Conservation (phyloP, 2,329 filamentous ascomycete genomes). For the Verticillium nonalfalfae region DNA sequence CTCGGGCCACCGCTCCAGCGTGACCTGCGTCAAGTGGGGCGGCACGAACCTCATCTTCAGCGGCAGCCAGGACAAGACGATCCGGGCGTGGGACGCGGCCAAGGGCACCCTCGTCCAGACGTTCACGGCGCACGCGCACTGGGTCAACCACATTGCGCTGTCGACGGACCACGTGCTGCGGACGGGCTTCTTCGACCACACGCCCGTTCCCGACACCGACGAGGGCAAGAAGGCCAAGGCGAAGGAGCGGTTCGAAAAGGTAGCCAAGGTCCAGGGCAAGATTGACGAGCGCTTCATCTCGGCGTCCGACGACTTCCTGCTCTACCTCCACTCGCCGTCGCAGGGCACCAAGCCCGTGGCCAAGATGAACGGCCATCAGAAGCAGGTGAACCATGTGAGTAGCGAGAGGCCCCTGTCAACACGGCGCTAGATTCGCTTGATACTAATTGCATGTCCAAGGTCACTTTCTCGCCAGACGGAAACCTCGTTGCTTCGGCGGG, state of each 20-base stretch:
- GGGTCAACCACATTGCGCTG: slow-evolving; percentile 91
- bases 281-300: slow-evolving; percentile 82
- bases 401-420: neutral
- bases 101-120: slow-evolving; percentile 77
- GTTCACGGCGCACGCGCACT: slow-evolving; percentile 78
- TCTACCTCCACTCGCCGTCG: slow-evolving; percentile 89
- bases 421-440: no score
- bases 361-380: slow-evolving; percentile 89
- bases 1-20: slow-evolving; percentile 80
- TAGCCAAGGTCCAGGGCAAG: slow-evolving; percentile 68
- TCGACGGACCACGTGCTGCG: slow-evolving; percentile 87
- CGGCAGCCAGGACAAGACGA: slow-evolving; percentile 82
- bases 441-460: neutral
- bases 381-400: slow-evolving; percentile 79
- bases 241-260: slow-evolving; percentile 77
- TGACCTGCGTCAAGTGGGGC: slow-evolving; percentile 92
- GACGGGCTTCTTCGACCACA: slow-evolving; percentile 83
- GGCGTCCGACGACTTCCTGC: slow-evolving; percentile 91
- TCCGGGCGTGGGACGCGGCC: slow-evolving; percentile 82
- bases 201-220: slow-evolving; percentile 57
- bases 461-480: slow-evolving; percentile 89
- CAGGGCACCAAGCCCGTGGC: slow-evolving; percentile 75
- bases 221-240: slow-evolving; percentile 71
- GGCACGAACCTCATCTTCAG: slow-evolving; percentile 82
- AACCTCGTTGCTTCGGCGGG: slow-evolving; percentile 78